Base-by-base conservation (phyloP, 2,329 filamentous ascomycete species). In the Zymoseptoria crescenta region DNA sequence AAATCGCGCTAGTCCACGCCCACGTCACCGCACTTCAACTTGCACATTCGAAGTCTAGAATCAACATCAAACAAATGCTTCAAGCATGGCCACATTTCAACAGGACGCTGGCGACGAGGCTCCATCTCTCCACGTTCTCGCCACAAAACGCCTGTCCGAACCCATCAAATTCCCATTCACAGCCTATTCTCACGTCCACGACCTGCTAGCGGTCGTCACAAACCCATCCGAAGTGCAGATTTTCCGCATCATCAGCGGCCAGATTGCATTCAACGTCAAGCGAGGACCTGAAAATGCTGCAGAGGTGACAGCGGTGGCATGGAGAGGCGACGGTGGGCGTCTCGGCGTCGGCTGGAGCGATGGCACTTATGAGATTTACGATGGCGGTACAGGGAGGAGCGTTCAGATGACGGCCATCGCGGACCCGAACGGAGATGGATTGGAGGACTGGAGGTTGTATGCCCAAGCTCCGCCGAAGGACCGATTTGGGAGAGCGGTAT, bases 341-440 rank as follows among this genome's bases (percentile, higher is more conserved):
- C 81, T 96, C 57, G 91, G 91, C 13, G 84, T 94, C 13, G 90
- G 86, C 52, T 96, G 90, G 85, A 90, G 83, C 65, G 90, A 96
- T 76, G 88, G 89, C 28, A 83, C 83, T 6, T 72, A 64, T 52
- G 64, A 67, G 70, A 21, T 76, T 68, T 49, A 74, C 73, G 70
- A 74, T 74, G 70, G 76, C 13, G 69, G 66, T 20, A 65, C 59
- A 57, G 70, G 70, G 9, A 57, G 64, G 24, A 49, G 41, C n/a
- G 30, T 55, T 49, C 61, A 65, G 54, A 61, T 62, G 13, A 49
- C 55, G 13, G 8, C 53, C 8, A 41, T 57, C 6, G 13, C 35
- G 35, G 35, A 45, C 10, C 35, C 35, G 13, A 52, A 35, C 13
- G 59, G 54, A 27, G 61, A 55, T 16, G 56, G 52, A 24, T 49